Evolutionary conservation across 148 eudicot genomes (phyloP).

Genomic region (Polygonum aviculare): DNA sequence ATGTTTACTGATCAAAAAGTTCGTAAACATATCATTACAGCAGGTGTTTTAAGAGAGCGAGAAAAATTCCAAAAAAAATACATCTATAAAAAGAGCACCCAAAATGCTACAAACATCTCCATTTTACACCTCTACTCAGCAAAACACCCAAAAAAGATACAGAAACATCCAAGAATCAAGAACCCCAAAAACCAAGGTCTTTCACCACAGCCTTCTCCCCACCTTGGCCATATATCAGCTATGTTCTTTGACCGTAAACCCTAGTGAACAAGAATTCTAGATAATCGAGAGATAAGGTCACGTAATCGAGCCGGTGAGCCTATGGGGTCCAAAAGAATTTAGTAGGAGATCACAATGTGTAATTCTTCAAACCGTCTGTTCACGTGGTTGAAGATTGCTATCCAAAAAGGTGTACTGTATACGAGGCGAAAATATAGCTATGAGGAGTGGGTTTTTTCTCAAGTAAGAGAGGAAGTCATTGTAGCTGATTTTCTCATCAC

Average conservation of each 20-base stretch:
- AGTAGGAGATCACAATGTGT: neutral
- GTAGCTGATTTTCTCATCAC: constrained; percentile 42
- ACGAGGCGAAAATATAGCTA: constrained; percentile 39
- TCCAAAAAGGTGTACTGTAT: constrained; percentile 16
- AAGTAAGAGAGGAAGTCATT: constrained; percentile 44
- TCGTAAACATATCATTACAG: neutral
- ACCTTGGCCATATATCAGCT: neutral
- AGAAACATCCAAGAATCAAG: neutral
- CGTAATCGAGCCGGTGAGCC: neutral
- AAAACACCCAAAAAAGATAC: neutral
- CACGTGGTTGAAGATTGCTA: neutral
- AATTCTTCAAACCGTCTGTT: neutral
- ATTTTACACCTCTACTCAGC: neutral
- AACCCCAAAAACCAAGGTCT: neutral
- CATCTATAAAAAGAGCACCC: neutral
- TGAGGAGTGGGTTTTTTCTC: constrained; percentile 47
- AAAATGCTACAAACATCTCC: neutral
- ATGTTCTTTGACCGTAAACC: neutral
- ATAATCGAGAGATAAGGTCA: neutral
- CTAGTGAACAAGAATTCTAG: neutral
- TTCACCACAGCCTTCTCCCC: neutral
- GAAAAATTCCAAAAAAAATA: neutral
- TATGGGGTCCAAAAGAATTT: neutral
- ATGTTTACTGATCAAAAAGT: neutral
- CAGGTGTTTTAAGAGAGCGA: neutral